Base-by-base conservation (phyloP, 2,329 filamentous ascomycete genomes). In the Leptographium radiaticola region DNA sequence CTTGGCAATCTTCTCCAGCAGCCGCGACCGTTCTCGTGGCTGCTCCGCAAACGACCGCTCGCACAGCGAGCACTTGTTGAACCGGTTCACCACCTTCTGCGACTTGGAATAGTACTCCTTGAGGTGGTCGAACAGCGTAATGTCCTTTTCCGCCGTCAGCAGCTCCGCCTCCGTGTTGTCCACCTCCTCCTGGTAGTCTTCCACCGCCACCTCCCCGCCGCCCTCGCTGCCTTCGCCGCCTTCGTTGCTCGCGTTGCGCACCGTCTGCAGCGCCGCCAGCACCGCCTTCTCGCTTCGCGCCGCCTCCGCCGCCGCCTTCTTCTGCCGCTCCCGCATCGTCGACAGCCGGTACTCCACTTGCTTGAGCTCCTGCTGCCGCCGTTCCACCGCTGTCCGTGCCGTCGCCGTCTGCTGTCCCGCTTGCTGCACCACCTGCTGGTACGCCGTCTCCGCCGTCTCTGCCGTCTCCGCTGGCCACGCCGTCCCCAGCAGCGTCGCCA, bases 21-120 rank as follows among this genome's bases (percentile, higher is more conserved):
- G 75, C 52, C 73, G 79, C n/a, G 75, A 81, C 58, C 77, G 82
- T 62, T 77, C 80, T 36, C 69, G 75, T 60, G 72, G 71, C 62
- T 75, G 63, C 25, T 80, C 80, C 67, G 73, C 71, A 65, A 95
- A 89, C 5, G 74, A 67, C 52, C 89, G 80, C 45, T 80, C 76
- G 64, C 91, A 97, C 25, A 93, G 79, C 38, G 81, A 77, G 65
- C 91, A 97, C 46, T 77, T 78, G 60, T 88, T 86, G 53, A 86
- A 79, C 38, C 80, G 73, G 53, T 85, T 75, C 12, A 87, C 77
- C 25, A 75, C 76, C 39, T 80, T 75, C 51, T 88, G 71, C 62
- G 85, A 89, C 51, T 80, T 79, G 46, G 71, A 72, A 65, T 87
- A 89, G 65, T 88, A 94, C 15, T 84, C 76, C 49, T 83, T 78